Percentiles rank a stretch among this genome's conserved stretches.
Evolutionary conservation across 352 stramenopile genomes (phyloP).

Genomic region (Globisporangium viniferum): DNA sequence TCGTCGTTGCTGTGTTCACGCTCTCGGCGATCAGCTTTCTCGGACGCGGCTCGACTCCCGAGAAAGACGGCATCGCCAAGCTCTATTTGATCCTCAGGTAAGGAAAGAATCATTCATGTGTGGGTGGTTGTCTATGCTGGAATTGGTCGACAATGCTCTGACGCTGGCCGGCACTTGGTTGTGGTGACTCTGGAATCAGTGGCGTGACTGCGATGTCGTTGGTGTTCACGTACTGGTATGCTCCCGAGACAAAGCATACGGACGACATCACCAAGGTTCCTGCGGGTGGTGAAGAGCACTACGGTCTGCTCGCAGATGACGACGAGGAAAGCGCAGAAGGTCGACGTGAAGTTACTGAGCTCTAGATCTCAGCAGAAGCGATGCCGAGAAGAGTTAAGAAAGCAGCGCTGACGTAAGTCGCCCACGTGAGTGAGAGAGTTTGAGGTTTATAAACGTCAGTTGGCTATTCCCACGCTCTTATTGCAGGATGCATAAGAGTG

Average conservation of each 20-base stretch:
- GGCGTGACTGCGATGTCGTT: slow-evolving; percentile 35
- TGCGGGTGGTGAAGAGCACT: slow-evolving; percentile 31
- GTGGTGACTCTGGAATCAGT: slow-evolving; percentile 16
- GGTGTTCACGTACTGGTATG: slow-evolving; percentile 46
- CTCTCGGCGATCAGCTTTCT: slow-evolving; percentile 77
- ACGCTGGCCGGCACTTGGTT: not conserved
- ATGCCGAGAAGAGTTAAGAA: not conserved
- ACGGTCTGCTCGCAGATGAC: slow-evolving; percentile 35
- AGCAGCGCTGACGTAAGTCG: not conserved
- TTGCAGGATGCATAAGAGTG: no score
- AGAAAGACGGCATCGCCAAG: slow-evolving; percentile 85
- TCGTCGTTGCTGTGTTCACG: slow-evolving; percentile 71
- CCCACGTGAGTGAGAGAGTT: not conserved
- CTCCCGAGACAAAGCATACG: slow-evolving; percentile 65
- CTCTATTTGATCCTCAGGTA: slow-evolving; percentile 79
- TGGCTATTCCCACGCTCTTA: no score
- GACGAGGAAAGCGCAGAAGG: slow-evolving; percentile 29
- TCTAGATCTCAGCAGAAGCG: slow-evolving; percentile 20
- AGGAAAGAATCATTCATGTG: not conserved
- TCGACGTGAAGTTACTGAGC: slow-evolving; percentile 42
- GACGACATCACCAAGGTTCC: slow-evolving; percentile 21
- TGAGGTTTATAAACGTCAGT: not conserved
- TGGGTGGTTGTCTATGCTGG: not conserved
- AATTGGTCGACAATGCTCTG: not conserved
- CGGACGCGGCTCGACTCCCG: slow-evolving; percentile 48